Evolutionary conservation across 257 asterid species (phyloP).

Genomic region (Nicotiana noctiflora): DNA sequence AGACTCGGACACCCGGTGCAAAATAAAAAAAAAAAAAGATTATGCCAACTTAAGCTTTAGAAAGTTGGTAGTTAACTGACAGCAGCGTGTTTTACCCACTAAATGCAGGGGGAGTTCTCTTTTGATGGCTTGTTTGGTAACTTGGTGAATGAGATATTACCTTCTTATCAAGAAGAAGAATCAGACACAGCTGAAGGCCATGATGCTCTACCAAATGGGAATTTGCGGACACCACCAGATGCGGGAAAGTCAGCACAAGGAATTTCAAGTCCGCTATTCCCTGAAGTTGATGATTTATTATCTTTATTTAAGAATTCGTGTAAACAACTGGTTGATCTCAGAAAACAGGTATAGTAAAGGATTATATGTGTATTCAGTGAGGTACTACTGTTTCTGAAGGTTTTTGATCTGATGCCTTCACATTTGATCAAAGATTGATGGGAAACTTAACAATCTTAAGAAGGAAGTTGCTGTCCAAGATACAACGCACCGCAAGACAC

Average conservation of each 20-base stretch:
- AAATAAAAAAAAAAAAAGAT: too few species aligned
- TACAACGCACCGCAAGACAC: conserved; percentile 89
- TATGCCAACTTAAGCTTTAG: conserved; percentile 1
- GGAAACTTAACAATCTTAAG: conserved; percentile 70
- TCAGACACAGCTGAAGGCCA: conserved; percentile 58
- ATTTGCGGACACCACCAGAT: conserved; percentile 56
- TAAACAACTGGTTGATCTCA: conserved; percentile 73
- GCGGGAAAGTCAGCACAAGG: conserved; percentile 54
- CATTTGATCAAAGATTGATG: conserved; percentile 59
- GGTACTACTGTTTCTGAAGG: not conserved
- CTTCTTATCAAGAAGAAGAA: conserved; percentile 79
- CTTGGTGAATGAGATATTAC: conserved; percentile 83
- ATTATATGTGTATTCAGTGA: not conserved
- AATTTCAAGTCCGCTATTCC: conserved; percentile 59
- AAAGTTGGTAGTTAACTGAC: conserved; percentile 16
- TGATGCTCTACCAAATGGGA: conserved; percentile 70
- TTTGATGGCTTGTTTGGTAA: conserved; percentile 89
- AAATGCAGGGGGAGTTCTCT: conserved; percentile 81
- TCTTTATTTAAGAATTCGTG: conserved; percentile 84
- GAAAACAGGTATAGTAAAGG: conserved; percentile 53
- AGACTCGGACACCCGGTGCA: too few species aligned
- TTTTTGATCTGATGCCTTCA: conserved; percentile 19
- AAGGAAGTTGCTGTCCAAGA: conserved; percentile 83
- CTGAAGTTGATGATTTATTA: conserved; percentile 85
- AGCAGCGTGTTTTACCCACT: conserved; percentile 8